phyloP scores from a whole-genome alignment of 495 filamentous ascomycete species.

The Penicillium subrubescens region DNA sequence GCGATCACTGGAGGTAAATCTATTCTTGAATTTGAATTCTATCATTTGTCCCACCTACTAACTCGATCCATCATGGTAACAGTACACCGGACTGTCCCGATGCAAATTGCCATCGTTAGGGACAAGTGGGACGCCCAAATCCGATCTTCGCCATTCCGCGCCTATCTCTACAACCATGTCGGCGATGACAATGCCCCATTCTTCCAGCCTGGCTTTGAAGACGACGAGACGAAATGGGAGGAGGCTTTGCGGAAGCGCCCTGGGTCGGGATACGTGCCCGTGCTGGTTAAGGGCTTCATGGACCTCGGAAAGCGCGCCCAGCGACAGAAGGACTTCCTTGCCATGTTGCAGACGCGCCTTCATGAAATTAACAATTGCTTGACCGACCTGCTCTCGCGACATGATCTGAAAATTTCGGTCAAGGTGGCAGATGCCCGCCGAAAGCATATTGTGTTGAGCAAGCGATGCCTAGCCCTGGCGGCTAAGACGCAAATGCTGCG shows the following conservation, averaged over 20 bases:
- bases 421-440: constrained; percentile 78
- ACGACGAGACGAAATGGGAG: constrained; percentile 88
- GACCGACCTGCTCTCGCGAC: constrained; percentile 73
- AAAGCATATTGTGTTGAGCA: constrained; percentile 76
- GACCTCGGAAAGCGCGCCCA: constrained; percentile 75
- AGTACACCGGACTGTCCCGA: constrained; percentile 77
- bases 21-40: neutral
- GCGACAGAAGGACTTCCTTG: constrained; percentile 72
- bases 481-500: constrained; percentile 90
- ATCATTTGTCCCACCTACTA: neutral
- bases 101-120: constrained; percentile 77
- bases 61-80: constrained; percentile 4
- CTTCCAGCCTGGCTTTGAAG: constrained; percentile 73
- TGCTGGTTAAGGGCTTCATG: constrained; percentile 67
- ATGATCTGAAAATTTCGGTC: constrained; percentile 80
- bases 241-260: constrained; percentile 86
- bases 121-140: constrained; percentile 81
- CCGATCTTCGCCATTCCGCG: constrained; percentile 75
- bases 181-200: constrained; percentile 76
- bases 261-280: constrained; percentile 72
- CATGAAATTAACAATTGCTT: constrained; percentile 89
- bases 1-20: constrained; percentile 47
- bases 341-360: constrained; percentile 73
- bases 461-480: constrained; percentile 80
- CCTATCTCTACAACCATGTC: constrained; percentile 94